A percentile compares a stretch with the other conserved stretches of the same genome.
Evolutionary conservation across 495 filamentous ascomycete species (phyloP).

Genomic region (Talaromyces nanjingensis): DNA sequence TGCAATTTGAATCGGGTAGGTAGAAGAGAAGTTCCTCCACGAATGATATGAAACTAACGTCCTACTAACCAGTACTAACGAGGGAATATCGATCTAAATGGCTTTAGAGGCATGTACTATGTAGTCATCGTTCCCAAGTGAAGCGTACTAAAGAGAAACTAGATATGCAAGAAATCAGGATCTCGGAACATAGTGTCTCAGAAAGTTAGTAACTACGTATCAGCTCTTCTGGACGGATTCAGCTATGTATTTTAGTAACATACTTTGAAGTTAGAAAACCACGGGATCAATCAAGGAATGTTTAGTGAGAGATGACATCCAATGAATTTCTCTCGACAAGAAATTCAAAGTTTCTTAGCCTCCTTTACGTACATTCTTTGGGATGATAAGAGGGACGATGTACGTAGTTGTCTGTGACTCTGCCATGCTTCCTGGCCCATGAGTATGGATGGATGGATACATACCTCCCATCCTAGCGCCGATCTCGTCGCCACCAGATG

Average conservation of each 20-base stretch:
- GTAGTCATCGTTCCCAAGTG: not conserved
- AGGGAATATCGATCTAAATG: not conserved
- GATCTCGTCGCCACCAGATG: conserved; percentile 1
- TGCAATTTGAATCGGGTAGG: not conserved
- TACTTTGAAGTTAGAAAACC: not conserved
- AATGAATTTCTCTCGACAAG: not conserved
- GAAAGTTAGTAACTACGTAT: not conserved
- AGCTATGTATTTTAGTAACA: not conserved
- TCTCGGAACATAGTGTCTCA: not conserved
- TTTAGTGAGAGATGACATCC: not conserved
- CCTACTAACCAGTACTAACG: not conserved
- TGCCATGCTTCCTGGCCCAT: not conserved
- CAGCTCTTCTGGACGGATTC: not conserved
- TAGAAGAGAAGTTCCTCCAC: not conserved
- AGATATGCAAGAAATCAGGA: not conserved
- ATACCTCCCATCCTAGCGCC: not conserved
- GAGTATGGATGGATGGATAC: not conserved
- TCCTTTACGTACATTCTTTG: not conserved
- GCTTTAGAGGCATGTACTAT: not conserved
- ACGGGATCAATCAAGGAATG: not conserved
- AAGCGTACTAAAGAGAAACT: not conserved
- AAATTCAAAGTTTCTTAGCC: not conserved
- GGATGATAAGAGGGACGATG: not conserved
- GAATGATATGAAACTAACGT: not conserved
- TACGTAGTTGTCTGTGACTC: not conserved